Conservation (phyloP, 129 eudicot genomes). For the Calendula officinalis region DNA sequence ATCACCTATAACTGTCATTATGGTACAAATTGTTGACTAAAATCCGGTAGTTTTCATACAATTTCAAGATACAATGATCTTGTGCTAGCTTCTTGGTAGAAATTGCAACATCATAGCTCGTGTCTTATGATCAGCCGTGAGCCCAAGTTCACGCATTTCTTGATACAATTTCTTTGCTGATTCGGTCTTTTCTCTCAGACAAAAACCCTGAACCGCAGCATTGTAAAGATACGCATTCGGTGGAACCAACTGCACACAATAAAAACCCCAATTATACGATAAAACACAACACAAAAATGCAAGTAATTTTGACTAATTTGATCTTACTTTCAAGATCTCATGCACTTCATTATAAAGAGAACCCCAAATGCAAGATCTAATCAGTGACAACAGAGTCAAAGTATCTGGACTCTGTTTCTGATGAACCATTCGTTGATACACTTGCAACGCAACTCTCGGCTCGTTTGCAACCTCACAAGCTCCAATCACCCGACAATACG, state of each 20-base stretch:
- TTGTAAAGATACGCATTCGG: conserved; percentile 78
- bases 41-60: not conserved
- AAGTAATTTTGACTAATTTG: not conserved
- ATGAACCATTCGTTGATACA: conserved; percentile 78
- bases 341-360: conserved; percentile 77
- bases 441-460: conserved; percentile 71
- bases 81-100: conserved; percentile 35
- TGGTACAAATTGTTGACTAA: not conserved
- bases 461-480: conserved; percentile 87
- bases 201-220: conserved; percentile 83
- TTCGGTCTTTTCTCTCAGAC: conserved; percentile 50
- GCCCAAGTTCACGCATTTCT: conserved; percentile 64
- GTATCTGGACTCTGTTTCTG: conserved; percentile 61
- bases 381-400: conserved; percentile 64
- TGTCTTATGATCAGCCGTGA: conserved; percentile 80
- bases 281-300: not conserved
- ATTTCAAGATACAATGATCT: not conserved
- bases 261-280: not conserved
- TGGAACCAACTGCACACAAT: conserved; percentile 39
- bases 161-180: conserved; percentile 62
- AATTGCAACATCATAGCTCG: conserved; percentile 87
- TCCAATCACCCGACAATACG: conserved; percentile 82
- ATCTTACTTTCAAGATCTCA: conserved; percentile 60
- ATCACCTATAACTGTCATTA: not conserved
- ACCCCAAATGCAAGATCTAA: conserved; percentile 85